These are phyloP conservation scores for Rhytidhysteron rufulum DNA, from an alignment of 2,329 filamentous ascomycete species.

Conservation along the genomic window DNA sequence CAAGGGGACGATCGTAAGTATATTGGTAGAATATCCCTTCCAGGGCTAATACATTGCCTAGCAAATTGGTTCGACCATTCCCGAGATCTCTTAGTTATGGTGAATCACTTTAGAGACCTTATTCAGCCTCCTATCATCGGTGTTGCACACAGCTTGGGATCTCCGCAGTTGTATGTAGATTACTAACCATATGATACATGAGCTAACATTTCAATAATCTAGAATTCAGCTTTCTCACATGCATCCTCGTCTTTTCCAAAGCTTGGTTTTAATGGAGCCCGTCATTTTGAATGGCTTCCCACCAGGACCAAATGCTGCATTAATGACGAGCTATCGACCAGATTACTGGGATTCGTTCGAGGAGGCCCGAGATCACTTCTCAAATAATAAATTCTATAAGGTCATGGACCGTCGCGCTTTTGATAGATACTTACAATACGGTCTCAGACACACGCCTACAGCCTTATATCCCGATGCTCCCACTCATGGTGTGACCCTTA, in stretches of 20 bases:
- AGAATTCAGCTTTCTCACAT: slow-evolving; percentile 67
- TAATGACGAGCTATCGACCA: slow-evolving; percentile 66
- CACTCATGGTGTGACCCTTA: slow-evolving; percentile 62
- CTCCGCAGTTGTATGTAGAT: slow-evolving; percentile 66
- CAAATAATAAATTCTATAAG: slow-evolving; percentile 70
- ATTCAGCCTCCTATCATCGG: slow-evolving; percentile 82
- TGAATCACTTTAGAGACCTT: slow-evolving; percentile 75
- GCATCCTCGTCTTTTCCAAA: slow-evolving; percentile 75
- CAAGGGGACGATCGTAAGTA: slow-evolving; percentile 79
- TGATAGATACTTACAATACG: slow-evolving; percentile 67
- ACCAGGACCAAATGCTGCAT: slow-evolving; percentile 44
- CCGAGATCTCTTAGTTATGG: slow-evolving; percentile 77
- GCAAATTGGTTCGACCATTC: slow-evolving; percentile 83
- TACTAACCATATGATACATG: too few species aligned
- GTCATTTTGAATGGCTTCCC: slow-evolving; percentile 60
- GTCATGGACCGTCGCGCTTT: slow-evolving; percentile 79
- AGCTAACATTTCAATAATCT: too few species aligned
- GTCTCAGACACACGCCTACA: slow-evolving; percentile 72
- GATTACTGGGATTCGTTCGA: slow-evolving; percentile 77
- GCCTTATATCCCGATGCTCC: slow-evolving; percentile 52
- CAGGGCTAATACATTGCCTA: slow-evolving; percentile 28
- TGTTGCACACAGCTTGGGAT: slow-evolving; percentile 87
- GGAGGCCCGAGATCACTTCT: slow-evolving; percentile 65
- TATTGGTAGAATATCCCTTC: too few species aligned
- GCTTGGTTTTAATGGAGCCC: slow-evolving; percentile 77